These are phyloP conservation scores for Pistacia vera DNA, from an alignment of 345 rosid genomes.

Conservation along the genomic window DNA sequence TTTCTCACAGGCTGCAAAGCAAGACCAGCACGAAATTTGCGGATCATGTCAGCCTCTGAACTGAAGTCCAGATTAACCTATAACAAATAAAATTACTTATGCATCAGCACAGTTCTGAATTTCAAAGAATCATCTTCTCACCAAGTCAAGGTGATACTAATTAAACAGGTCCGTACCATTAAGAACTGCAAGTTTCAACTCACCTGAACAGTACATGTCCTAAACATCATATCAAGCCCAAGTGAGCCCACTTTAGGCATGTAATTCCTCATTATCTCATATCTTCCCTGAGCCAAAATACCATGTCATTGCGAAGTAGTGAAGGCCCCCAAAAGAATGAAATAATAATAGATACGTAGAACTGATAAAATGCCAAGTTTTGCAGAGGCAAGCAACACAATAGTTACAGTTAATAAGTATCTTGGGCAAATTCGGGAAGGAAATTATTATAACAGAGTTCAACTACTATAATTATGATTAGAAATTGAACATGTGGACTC, in stretches of 20 bases:
- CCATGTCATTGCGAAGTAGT: slow-evolving; percentile 28
- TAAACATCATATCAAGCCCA: slow-evolving; percentile 98
- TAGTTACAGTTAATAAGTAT: not conserved
- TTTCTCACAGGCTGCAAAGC: slow-evolving; percentile 94
- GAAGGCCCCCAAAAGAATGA: slow-evolving; percentile 8
- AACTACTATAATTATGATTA: not conserved
- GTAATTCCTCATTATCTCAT: slow-evolving; percentile 95
- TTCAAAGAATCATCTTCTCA: not conserved
- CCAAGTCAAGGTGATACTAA: slow-evolving; percentile 2
- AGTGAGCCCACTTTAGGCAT: slow-evolving; percentile 97
- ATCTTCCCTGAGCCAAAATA: slow-evolving; percentile 80
- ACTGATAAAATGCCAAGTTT: not conserved
- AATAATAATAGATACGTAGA: not conserved
- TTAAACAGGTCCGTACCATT: not conserved
- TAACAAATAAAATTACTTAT: slow-evolving; percentile 19
- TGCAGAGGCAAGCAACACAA: not conserved
- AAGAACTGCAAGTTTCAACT: slow-evolving; percentile 29
- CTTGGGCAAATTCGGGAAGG: not conserved
- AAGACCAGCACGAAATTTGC: slow-evolving; percentile 94
- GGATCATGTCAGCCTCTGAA: slow-evolving; percentile 97
- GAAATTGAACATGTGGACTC: not conserved
- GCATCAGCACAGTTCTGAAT: not conserved
- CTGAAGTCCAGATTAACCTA: slow-evolving; percentile 97
- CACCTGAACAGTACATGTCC: slow-evolving; percentile 99
- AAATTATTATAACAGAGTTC: not conserved